Base-by-base conservation (phyloP, 2,329 filamentous ascomycete genomes). In the Ceratocystis huliohia region DNA sequence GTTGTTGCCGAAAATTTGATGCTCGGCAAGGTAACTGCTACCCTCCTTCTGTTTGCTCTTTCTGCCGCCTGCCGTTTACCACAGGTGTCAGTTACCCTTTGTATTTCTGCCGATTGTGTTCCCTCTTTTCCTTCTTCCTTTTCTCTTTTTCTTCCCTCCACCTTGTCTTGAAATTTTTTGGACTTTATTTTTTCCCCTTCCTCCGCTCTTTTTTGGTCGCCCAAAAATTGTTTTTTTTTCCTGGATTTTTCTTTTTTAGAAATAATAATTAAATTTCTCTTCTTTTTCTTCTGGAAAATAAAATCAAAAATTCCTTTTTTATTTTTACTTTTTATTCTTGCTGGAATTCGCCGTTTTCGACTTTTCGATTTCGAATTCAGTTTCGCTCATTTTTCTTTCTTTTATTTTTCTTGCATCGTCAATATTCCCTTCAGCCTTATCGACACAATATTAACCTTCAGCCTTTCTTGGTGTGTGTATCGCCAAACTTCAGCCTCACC, bases 401-500 rank as follows among this genome's bases (percentile, higher is more conserved):
- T 66, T 67, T 28, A 17, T 48, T 59, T 20, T 62, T 50, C 28
- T 33, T 17, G 28, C 28, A 57, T 57, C 53, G 53, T 57, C 53
- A 57, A 28, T 33, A 22, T 30, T 28, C 6, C 53, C 17, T 28
- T 28, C 53, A 57, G 53, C 53, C 53, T 57, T 57, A 57, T 62
- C 30, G 37, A 33, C 45, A 25, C 61, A 45, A 45, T 17, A 15
- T 57, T 17, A 33, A 15, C 53, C 53, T 46, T 10, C 45, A 25
- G 8, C 45, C 7, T 45, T 22, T 62, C 7, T 25, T 44, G 37
- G 5, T 25, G n/a, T 41, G n/a, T 61, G 59, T 15, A 61, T 45
- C 37, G 53, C n/a, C 53, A 30, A 63, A n/a, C 17, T 28, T 44
- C 37, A 63, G 61, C 44, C 41, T 66, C 57, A 63, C 50, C 65